Conservation (phyloP, 495 filamentous ascomycete genomes). For the Aspergillus cavernicola region DNA sequence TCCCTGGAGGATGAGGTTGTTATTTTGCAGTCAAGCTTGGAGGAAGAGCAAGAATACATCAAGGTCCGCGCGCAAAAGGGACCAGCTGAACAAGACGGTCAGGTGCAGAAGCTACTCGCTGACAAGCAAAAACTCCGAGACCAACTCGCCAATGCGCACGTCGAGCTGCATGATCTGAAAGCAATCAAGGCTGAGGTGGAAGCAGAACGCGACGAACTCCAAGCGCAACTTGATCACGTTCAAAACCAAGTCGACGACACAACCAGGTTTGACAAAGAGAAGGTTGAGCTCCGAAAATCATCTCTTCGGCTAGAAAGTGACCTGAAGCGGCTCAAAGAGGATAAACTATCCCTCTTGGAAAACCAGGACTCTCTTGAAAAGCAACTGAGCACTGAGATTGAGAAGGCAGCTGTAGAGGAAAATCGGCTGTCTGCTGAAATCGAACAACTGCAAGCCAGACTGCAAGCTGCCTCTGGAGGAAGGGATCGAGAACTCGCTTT, state of each 20-base stretch:
- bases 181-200: constrained; percentile 50
- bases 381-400: constrained; percentile 53
- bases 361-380: constrained; percentile 50
- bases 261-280: constrained; percentile 58
- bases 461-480: constrained; percentile 38
- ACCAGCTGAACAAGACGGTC: constrained; percentile 44
- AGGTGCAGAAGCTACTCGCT: constrained; percentile 46
- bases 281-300: constrained; percentile 56
- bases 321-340: constrained; percentile 53
- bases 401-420: constrained; percentile 54
- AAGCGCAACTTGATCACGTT: constrained; percentile 49
- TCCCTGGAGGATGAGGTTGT: constrained; percentile 79
- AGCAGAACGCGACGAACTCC: constrained; percentile 62
- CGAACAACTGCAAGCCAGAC: constrained; percentile 49
- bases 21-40: constrained; percentile 66
- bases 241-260: constrained; percentile 50
- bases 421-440: constrained; percentile 56
- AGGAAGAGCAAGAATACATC: constrained; percentile 68
- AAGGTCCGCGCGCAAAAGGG: constrained; percentile 50
- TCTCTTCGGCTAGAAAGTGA: constrained; percentile 58
- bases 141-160: constrained; percentile 55
- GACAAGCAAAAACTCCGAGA: constrained; percentile 64
- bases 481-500: constrained; percentile 48
- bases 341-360: constrained; percentile 48
- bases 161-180: constrained; percentile 57